Percentiles rank a stretch among this genome's conserved stretches.
phyloP scores from a whole-genome alignment of 1,284 basidiomycete species.

The Tylopilus sp. region DNA sequence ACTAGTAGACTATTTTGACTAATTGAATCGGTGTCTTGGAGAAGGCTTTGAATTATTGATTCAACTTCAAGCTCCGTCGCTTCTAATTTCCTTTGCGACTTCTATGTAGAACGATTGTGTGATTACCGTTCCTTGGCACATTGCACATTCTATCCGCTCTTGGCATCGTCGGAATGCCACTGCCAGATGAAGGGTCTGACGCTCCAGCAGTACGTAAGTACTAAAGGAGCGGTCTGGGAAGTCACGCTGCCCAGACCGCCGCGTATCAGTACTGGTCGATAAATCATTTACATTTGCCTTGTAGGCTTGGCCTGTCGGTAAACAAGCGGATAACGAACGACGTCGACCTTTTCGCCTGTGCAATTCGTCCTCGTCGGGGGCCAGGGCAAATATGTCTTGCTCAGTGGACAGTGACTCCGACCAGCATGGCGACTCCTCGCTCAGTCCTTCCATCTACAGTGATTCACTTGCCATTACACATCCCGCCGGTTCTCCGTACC shows the following conservation, averaged over 20 bases:
- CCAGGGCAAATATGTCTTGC: constrained; percentile 19
- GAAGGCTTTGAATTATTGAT: too few species aligned
- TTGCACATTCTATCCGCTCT: neutral
- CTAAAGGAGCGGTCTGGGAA: neutral
- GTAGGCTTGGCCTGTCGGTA: neutral
- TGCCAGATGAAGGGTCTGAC: too few species aligned
- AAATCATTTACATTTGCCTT: neutral
- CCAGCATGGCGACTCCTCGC: neutral
- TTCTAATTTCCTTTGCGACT: neutral
- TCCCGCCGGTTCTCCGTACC: constrained; percentile 6
- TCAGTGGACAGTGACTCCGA: too few species aligned
- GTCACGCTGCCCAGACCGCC: neutral
- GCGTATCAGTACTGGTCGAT: too few species aligned
- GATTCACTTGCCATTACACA: constrained; percentile 2
- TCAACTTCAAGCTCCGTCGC: neutral
- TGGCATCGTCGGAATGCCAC: constrained; percentile 6
- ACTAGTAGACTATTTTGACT: too few species aligned
- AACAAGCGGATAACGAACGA: neutral
- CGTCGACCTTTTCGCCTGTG: neutral
- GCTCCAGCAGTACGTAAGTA: constrained; percentile 7
- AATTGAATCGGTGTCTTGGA: too few species aligned
- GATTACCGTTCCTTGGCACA: neutral
- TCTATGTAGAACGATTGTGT: neutral
- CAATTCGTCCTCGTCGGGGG: neutral
- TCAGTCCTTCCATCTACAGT: constrained; percentile 11